phyloP scores from a whole-genome alignment of 768 basidiomycete species.

The Rubroboletus pulcherrimus region DNA sequence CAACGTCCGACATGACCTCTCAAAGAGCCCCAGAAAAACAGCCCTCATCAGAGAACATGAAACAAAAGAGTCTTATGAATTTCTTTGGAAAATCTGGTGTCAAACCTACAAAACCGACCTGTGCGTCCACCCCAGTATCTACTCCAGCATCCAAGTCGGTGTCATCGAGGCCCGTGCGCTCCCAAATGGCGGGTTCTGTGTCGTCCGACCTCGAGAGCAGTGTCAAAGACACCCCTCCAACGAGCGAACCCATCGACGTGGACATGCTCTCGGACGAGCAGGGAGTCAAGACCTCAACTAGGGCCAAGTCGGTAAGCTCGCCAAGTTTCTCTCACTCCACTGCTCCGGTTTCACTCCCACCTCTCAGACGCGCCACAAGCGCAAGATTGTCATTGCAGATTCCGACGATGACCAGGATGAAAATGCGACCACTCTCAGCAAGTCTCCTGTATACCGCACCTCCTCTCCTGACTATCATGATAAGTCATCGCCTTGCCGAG shows the following conservation, averaged over 20 bases:
- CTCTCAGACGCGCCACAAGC: conserved; percentile 48
- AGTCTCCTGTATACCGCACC: conserved; percentile 18
- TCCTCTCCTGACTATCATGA: conserved; percentile 28
- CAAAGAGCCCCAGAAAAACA: conserved; percentile 34
- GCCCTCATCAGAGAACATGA: conserved; percentile 42
- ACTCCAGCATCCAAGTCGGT: conserved; percentile 35
- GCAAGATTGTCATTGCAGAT: conserved; percentile 65
- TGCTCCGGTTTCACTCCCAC: background rate
- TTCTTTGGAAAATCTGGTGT: conserved; percentile 49
- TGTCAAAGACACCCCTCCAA: conserved; percentile 60
- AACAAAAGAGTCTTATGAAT: conserved; percentile 72
- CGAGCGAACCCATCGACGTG: conserved; percentile 74
- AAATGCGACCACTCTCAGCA: background rate
- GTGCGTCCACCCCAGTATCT: background rate
- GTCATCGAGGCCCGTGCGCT: conserved; percentile 30
- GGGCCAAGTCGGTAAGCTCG: conserved; percentile 32
- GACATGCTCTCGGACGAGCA: conserved; percentile 58
- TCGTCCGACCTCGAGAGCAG: conserved; percentile 51
- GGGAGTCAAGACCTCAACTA: conserved; percentile 37
- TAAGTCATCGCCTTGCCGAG: conserved; percentile 28
- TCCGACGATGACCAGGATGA: conserved; percentile 60
- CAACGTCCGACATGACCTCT: conserved; percentile 12
- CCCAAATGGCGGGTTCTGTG: conserved; percentile 38
- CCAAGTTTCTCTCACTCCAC: background rate
- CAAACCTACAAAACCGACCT: conserved; percentile 31